phyloP scores from a whole-genome alignment of 371 early-diverging fungal genomes.

The Syncephalastrum monosporum region DNA sequence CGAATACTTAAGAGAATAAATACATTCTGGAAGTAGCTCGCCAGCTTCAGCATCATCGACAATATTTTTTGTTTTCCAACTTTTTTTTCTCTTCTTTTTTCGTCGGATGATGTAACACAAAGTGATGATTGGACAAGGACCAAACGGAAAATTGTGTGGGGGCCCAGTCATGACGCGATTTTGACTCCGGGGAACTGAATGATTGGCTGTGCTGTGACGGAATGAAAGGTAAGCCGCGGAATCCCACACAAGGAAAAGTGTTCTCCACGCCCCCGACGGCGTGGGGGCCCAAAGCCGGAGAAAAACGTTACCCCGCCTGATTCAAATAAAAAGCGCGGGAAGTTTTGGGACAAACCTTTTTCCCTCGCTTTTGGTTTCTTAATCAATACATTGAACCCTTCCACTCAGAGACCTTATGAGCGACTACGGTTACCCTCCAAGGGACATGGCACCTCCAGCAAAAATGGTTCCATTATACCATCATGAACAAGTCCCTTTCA shows the following conservation, averaged over 20 bases:
- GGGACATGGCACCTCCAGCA: slow-evolving; percentile 6
- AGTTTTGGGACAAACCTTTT: slow-evolving; percentile 13
- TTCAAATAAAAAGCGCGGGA: slow-evolving; percentile 8
- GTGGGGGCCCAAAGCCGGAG: background rate
- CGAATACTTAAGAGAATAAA: too few species aligned
- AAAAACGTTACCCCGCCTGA: too few species aligned
- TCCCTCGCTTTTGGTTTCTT: background rate
- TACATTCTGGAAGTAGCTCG: too few species aligned
- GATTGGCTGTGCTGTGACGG: slow-evolving; percentile 5
- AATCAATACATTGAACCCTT: too few species aligned
- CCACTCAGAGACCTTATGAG: slow-evolving; percentile 5
- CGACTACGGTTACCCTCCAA: slow-evolving; percentile 13
- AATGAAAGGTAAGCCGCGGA: slow-evolving; percentile 10
- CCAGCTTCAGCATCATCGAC: too few species aligned
- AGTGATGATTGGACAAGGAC: slow-evolving; percentile 6
- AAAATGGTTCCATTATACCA: slow-evolving; percentile 17
- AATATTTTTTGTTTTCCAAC: too few species aligned
- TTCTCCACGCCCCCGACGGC: slow-evolving; percentile 7
- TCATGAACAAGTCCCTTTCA: slow-evolving; percentile 19
- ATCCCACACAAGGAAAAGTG: slow-evolving; percentile 7
- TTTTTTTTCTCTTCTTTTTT: too few species aligned
- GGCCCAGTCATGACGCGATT: slow-evolving; percentile 4
- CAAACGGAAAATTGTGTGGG: slow-evolving; percentile 7
- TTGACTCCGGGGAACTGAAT: too few species aligned
- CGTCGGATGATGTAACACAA: too few species aligned